Evolutionary conservation across 2,329 filamentous ascomycete species (phyloP).

Genomic region (Metarhizium rileyi): DNA sequence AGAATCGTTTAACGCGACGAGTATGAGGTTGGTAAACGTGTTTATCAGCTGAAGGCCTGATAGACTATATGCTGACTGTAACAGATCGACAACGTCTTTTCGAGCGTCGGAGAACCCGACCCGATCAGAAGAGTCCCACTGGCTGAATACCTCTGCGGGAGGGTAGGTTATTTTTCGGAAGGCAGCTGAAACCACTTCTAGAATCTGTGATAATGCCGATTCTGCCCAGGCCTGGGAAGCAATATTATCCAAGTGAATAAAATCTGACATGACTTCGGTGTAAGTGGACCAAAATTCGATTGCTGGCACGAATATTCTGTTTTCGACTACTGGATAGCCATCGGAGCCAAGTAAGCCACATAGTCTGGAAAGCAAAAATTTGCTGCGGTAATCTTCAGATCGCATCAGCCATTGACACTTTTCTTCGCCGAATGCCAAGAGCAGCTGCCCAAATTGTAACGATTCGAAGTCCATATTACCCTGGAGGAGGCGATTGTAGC

Average conservation of each 20-base stretch:
- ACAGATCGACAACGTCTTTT: conserved; percentile 68
- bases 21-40: conserved; percentile 45
- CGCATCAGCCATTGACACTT: conserved; percentile 51
- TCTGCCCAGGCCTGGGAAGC: conserved; percentile 44
- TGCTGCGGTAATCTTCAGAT: conserved; percentile 37
- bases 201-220: conserved; percentile 47
- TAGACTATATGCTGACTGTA: conserved; percentile 60
- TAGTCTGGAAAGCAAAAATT: conserved; percentile 47
- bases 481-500: conserved; percentile 44
- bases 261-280: conserved; percentile 57
- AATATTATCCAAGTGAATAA: conserved; percentile 39
- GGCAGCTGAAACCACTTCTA: conserved; percentile 54
- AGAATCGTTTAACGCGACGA: conserved; percentile 37
- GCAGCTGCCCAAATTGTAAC: conserved; percentile 54
- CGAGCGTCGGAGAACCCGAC: conserved; percentile 62
- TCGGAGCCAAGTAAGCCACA: conserved; percentile 55
- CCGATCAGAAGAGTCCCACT: conserved; percentile 62
- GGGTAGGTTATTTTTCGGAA: conserved; percentile 64
- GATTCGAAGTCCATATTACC: conserved; percentile 56
- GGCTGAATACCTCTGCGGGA: conserved; percentile 41
- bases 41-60: conserved; percentile 46
- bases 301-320: conserved; percentile 63
- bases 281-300: conserved; percentile 77
- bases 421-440: conserved; percentile 60
- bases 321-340: conserved; percentile 60